Percentiles rank a stretch among this genome's conserved stretches.
phyloP scores from a whole-genome alignment of 331 rosid genomes.

The Pyrus hybrid region DNA sequence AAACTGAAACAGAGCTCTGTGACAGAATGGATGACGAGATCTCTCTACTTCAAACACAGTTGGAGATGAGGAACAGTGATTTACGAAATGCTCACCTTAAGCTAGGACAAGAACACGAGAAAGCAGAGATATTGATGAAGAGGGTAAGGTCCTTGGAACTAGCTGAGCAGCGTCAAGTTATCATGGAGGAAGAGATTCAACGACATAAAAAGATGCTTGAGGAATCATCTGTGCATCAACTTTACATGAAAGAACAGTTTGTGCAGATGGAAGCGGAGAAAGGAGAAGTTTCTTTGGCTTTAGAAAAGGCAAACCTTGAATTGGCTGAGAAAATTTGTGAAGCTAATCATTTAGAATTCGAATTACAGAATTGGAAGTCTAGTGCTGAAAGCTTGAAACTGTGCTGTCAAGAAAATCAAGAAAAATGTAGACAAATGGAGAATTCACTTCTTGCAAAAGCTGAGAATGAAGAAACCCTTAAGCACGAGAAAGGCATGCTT shows the following conservation, averaged over 20 bases:
- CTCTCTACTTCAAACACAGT: constrained; percentile 14
- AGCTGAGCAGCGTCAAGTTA: constrained; percentile 2
- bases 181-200: constrained; percentile 35
- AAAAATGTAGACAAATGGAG: constrained; percentile 33
- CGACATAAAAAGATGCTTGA: constrained; percentile 25
- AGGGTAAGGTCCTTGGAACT: constrained; percentile 12
- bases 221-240: constrained; percentile 35
- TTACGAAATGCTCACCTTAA: constrained; percentile 13
- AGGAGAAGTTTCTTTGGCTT: constrained; percentile 25
- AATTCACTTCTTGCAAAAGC: constrained; percentile 19
- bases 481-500: constrained; percentile 36
- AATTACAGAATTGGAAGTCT: constrained; percentile 35
- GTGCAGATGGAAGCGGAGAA: constrained; percentile 36
- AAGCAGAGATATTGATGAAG: constrained; percentile 5
- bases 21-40: constrained; percentile 16
- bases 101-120: constrained; percentile 7
- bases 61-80: constrained; percentile 15
- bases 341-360: constrained; percentile 21
- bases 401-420: constrained; percentile 33
- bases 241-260: constrained; percentile 27
- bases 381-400: constrained; percentile 23
- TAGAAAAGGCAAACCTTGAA: constrained; percentile 31
- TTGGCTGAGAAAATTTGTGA: constrained; percentile 31
- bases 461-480: constrained; percentile 26
- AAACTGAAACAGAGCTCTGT: constrained; percentile 16